Percentiles rank a stretch among this genome's conserved stretches.
These are phyloP conservation scores for Leonotis leonurus DNA, from an alignment of 257 asterid species.

Conservation along the genomic window DNA sequence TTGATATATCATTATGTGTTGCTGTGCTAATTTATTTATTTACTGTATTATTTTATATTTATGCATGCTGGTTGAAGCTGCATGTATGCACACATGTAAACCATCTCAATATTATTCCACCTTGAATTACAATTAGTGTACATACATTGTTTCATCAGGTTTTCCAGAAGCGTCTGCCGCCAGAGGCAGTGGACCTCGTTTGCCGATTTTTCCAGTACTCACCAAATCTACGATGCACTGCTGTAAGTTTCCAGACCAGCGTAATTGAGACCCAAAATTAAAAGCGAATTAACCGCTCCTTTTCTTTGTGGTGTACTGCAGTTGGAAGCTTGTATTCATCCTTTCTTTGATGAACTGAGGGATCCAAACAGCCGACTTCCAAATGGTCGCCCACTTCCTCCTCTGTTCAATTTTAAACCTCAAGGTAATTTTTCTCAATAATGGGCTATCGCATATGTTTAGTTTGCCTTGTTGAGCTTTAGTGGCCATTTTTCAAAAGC, in stretches of 20 bases:
- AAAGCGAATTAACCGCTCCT: neutral
- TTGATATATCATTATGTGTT: neutral
- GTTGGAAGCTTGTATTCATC: constrained; percentile 98
- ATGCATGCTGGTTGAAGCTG: constrained; percentile 14
- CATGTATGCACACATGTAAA: neutral
- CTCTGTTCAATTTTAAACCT: constrained; percentile 84
- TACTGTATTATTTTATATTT: neutral
- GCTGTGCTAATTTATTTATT: no score
- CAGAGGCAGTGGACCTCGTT: constrained; percentile 92
- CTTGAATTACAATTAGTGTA: neutral
- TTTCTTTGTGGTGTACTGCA: constrained; percentile 28
- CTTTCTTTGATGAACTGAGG: constrained; percentile 89
- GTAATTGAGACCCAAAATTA: neutral
- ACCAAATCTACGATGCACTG: constrained; percentile 95
- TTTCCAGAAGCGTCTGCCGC: constrained; percentile 94
- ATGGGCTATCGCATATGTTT: neutral
- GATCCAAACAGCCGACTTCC: constrained; percentile 83
- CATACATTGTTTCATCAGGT: constrained; percentile 43
- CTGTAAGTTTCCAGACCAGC: constrained; percentile 52
- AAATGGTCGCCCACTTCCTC: constrained; percentile 98
- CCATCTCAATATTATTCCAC: constrained; percentile 11
- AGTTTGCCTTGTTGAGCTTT: neutral
- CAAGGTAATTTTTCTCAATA: constrained; percentile 46
- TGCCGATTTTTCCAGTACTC: constrained; percentile 95
- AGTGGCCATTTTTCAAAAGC: neutral